Evolutionary conservation across 129 eudicot species (phyloP), one percentile per base, ranked within the genome.

Genomic region (Flaveria sonorensis): DNA sequence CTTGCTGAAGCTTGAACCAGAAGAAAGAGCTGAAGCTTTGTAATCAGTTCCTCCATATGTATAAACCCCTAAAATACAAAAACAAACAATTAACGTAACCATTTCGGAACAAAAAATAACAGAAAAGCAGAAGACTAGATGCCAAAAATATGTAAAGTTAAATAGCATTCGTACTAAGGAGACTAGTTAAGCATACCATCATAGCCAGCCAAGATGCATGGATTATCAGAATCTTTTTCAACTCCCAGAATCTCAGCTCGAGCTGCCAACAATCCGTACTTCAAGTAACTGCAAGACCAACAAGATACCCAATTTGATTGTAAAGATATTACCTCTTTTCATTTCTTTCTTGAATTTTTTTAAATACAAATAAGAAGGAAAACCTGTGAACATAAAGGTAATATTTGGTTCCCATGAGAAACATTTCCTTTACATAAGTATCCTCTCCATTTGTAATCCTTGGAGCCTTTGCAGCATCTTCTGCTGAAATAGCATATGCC

Each of bases 331-430:
- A 63, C 46, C 7, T 30, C 20, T 63, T 63, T 15, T 6, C 26
- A 56, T 28, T 14, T 30, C 4, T 62, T 63, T 63, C 13, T 47
- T 47, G 15, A 10, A 55, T 14, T 1, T 30, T 12, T 62, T 63
- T 28, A 26, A 63, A 63, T 30, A 30, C 32, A 63, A 0, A 62
- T 15, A 62, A 26, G 68, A 72, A 68, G 64, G 64, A 20, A 23
- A 24, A 95, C 99, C 99, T 95, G 90, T 95, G 99, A 82, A 91
- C 96, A 81, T 95, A 95, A 68, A 95, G 97, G 88, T 86, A 82
- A 84, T 95, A 95, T 78, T 86, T 89, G 52, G 74, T 80, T 69
- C 99, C 99, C 87, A 87, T 95, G 66, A 95, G 94, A 82, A 79
- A 78, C 99, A 95, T 95, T 82, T 95, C 85, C 86, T 87, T 89